phyloP scores from a whole-genome alignment of 164 flowering plant species.

The Litsea cubeba region DNA sequence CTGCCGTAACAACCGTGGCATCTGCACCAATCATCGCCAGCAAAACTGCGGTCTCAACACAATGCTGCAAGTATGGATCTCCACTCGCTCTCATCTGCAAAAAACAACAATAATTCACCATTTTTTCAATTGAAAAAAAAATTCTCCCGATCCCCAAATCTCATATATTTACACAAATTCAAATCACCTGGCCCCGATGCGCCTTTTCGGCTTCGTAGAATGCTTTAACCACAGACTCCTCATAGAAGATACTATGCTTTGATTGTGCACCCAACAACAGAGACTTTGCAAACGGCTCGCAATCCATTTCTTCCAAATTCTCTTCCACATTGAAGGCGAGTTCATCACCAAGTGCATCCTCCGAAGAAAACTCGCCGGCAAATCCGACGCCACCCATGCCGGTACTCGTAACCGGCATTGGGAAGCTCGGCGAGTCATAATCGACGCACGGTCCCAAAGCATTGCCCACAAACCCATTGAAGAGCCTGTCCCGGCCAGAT shows the following conservation, averaged over 20 bases:
- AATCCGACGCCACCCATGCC: constrained; percentile 46
- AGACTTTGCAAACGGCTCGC: constrained; percentile 53
- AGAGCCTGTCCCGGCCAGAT: constrained; percentile 38
- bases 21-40: constrained; percentile 84
- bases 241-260: constrained; percentile 63
- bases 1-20: constrained; percentile 88
- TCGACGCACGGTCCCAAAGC: constrained; percentile 73
- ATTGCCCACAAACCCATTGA: constrained; percentile 61
- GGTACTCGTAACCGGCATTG: constrained; percentile 4
- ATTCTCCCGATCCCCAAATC: not conserved
- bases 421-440: constrained; percentile 48
- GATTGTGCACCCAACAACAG: constrained; percentile 60
- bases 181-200: constrained; percentile 87
- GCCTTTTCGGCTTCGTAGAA: constrained; percentile 92
- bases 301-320: constrained; percentile 24
- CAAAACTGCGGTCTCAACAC: constrained; percentile 82
- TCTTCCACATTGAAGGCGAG: constrained; percentile 80
- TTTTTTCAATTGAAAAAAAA: not conserved
- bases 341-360: constrained; percentile 45
- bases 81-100: constrained; percentile 85
- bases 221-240: constrained; percentile 77
- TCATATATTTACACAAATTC: not conserved
- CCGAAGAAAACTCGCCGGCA: constrained; percentile 17
- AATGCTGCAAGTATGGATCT: constrained; percentile 92
- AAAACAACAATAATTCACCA: constrained; percentile 6